Base-by-base conservation (phyloP, 1,139 yeast genomes). In the Kodamaea anthophila region DNA sequence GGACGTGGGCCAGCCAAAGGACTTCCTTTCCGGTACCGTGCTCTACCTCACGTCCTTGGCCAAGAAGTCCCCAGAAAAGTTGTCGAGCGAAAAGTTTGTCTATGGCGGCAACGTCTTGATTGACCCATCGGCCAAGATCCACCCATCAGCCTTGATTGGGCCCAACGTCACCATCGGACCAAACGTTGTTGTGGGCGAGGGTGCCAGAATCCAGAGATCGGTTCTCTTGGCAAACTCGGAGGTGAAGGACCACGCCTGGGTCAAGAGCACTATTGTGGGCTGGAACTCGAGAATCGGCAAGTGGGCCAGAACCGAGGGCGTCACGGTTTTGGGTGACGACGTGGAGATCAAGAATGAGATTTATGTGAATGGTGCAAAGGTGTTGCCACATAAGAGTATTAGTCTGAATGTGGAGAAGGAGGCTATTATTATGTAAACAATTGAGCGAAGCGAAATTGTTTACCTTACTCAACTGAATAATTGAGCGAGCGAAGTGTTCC, bases 1-100 rank as follows among this genome's bases (percentile, higher is more conserved):
- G 98, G 99, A 93, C 63, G 96, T 93, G 49, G 99, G 99, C 62
- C 99, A 93, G 73, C 99, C 99, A 74, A 91, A 91, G 77, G 99
- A 93, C 67, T 93, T 87, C 79, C 71, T 93, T 50, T 80, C 96
- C 38, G 99, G 99, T 61, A 86, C 97, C 53, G 80, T 87, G 49
- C 74, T 91, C 45, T 93, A 88, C 75, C 74, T 93, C 61, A 75
- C 84, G 55, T 81, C 97, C 36, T 69, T 87, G 55, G 63, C 93
- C 49, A 83, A 82, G 74, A 85, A 81, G 66, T 56, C 66, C 48
- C 85, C 96, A 43, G 75, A 74, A 51, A 60, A 67, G 49, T 77
- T 93, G 53, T 72, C 77, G 45, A 59, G 65, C 36, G 86, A 76
- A 59, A 70, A 74, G 36, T 83, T 62, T 56, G 83, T 87, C 50